Conservation (phyloP, 129 eudicot species). For the Artemisia annua region DNA sequence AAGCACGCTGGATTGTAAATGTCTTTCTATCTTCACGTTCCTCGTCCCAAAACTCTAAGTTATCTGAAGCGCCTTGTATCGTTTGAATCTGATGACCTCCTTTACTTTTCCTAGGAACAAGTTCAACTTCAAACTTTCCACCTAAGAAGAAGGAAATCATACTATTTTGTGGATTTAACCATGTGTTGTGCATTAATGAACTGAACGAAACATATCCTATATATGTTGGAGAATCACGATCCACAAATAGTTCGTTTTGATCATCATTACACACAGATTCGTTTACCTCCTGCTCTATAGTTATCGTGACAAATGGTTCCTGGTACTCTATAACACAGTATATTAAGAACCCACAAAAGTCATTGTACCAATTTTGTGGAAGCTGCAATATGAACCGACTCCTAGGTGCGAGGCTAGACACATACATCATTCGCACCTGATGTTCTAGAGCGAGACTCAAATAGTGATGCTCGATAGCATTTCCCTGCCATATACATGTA, state of each 20-base stretch:
- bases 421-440: constrained; percentile 11
- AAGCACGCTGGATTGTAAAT: constrained; percentile 1
- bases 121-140: constrained; percentile 15
- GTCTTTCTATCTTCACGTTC: constrained; percentile 21
- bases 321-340: constrained; percentile 18
- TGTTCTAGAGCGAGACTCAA: constrained; percentile 10
- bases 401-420: neutral
- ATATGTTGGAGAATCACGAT: constrained; percentile 25
- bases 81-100: neutral
- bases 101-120: constrained; percentile 3
- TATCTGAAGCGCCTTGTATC: neutral
- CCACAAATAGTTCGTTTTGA: constrained; percentile 1
- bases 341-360: constrained; percentile 27
- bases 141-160: constrained; percentile 13
- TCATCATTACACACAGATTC: neutral
- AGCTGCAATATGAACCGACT: neutral
- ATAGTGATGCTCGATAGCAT: constrained; percentile 5
- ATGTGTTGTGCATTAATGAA: constrained; percentile 5
- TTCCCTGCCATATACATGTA: neutral
- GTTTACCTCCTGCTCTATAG: constrained; percentile 9
- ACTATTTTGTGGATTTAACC: constrained; percentile 15
- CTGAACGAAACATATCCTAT: constrained; percentile 28
- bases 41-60: constrained; percentile 20
- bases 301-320: constrained; percentile 14
- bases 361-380: constrained; percentile 20